Evolutionary conservation across 257 asterid genomes (phyloP), one percentile per base, ranked within the genome.

Genomic region (Solanum sitiens): DNA sequence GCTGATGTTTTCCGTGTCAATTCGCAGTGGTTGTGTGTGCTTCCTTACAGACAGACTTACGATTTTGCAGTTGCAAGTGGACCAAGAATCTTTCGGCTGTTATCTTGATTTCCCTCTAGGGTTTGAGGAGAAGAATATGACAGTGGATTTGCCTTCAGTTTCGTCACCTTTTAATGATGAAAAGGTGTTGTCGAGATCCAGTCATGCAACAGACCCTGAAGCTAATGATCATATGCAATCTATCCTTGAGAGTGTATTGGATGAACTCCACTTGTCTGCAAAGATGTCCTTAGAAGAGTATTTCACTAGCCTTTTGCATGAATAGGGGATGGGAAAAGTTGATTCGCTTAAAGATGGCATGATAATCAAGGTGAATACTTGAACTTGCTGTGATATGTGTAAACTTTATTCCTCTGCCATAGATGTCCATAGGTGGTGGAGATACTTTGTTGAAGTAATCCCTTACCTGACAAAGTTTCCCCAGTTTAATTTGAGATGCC

Each of bases 31-130:
- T 90, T 87, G 67, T 65, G 32, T 90, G 33, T 87, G 25, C 72
- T 56, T 65, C 90, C 87, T 89, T 72, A 91, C 79, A 23, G 87
- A 67, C 44, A 39, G 85, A 87, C 53, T 45, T 75, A 80, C 89
- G 91, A 89, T 87, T 92, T 91, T 86, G 87, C 94, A 92, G 96
- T 91, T 88, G 89, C 88, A 86, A n/a, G 79, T 82, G 86, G 91
- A 90, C 86, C 95, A 89, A 89, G 95, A 94, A 76, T 73, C 91
- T 70, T 89, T 92, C 67, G 87, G 77, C 85, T 87, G 91, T 71
- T 95, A 94, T 90, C 90, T 86, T 82, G 96, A 93, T 85, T 93
- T 90, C 40, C 98, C 98, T 87, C 98, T 98, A 25, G 98, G 98
- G 87, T 97, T 94, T 90, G 96, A 89, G 87, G 91, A 90, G 50